These are phyloP conservation scores for Boletellus ananiceps DNA, from an alignment of 768 basidiomycete genomes.

Conservation along the genomic window DNA sequence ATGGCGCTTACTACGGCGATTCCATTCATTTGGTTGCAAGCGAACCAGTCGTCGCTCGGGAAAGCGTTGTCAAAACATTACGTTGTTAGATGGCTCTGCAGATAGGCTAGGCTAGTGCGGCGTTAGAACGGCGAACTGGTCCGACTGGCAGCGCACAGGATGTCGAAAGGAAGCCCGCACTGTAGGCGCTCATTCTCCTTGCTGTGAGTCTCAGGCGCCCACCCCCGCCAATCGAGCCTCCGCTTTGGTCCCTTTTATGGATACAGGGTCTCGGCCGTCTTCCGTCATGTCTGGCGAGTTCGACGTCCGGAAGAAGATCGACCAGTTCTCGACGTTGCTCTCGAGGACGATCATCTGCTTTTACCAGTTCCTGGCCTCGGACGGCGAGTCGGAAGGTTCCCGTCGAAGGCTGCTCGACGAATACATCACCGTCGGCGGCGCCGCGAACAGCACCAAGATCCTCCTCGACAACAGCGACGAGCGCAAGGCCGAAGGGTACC, in stretches of 20 bases:
- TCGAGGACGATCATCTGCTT: conserved; percentile 26
- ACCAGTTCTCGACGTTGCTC: conserved; percentile 17
- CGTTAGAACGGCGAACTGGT: no score
- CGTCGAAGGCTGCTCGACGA: conserved; percentile 24
- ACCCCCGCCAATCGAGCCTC: no score
- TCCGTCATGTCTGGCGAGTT: conserved; percentile 2
- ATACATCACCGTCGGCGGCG: conserved; percentile 26
- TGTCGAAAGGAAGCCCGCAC: no score
- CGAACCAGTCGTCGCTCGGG: no score
- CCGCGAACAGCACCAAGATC: conserved; percentile 22
- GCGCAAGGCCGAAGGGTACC: conserved; percentile 19
- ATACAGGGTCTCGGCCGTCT: conserved; percentile 1
- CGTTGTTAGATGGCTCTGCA: no score
- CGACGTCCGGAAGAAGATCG: conserved; percentile 21
- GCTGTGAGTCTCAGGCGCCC: no score
- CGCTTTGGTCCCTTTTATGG: conserved; percentile 6
- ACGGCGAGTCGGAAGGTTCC: conserved; percentile 18
- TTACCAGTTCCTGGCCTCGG: conserved; percentile 26
- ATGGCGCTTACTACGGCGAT: no score
- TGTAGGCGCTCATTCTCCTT: no score
- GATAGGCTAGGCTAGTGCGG: no score
- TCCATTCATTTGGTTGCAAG: no score
- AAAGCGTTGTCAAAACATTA: no score
- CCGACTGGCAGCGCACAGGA: no score
- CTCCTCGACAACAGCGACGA: conserved; percentile 23